Evolutionary conservation across 306 rosid species (phyloP), one percentile per base, ranked within the genome.

Genomic region (Pueraria montana): DNA sequence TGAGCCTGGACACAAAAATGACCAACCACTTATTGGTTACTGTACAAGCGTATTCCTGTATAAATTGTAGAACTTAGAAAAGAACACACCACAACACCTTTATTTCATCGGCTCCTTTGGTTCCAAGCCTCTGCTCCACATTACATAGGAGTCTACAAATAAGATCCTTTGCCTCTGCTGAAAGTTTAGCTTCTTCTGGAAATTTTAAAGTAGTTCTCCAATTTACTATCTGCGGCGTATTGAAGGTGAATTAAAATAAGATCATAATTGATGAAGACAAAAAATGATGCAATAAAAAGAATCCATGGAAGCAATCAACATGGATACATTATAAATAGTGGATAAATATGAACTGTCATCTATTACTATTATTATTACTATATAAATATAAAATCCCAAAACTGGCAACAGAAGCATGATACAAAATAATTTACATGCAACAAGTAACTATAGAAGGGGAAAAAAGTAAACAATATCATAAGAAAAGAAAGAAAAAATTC

Each of bases 121-220:
- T 91, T 83, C 98, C 98, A 61, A 94, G 91, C 74, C 98, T 89
- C 79, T 85, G 91, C 71, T 94, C 98, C 73, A 94, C 98, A 83
- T 92, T 94, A 86, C 98, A 94, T 20, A 94, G 87, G 49, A 94
- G 95, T 79, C 89, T 90, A 85, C 90, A 84, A 82, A 94, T 92
- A 59, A 94, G 95, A 89, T 94, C 97, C 79, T 89, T 92, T 18
- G 98, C 98, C 88, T 92, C 94, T 4, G 79, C 65, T 67, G 98
- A 94, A 45, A 92, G 87, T 82, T 90, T 94, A 64, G 89, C 92
- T 87, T 91, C 98, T 61, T 78, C 89, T 4, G 98, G 98, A 78
- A 94, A 94, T 77, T 90, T 92, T 89, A 94, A 82, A 94, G 85
- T 83, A 62, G 89, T 89, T 87, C 90, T 89, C 98, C 98, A 94